Evolutionary conservation across 78 protist genomes (phyloP).

Genomic region (Salpingoeca rosetta): DNA sequence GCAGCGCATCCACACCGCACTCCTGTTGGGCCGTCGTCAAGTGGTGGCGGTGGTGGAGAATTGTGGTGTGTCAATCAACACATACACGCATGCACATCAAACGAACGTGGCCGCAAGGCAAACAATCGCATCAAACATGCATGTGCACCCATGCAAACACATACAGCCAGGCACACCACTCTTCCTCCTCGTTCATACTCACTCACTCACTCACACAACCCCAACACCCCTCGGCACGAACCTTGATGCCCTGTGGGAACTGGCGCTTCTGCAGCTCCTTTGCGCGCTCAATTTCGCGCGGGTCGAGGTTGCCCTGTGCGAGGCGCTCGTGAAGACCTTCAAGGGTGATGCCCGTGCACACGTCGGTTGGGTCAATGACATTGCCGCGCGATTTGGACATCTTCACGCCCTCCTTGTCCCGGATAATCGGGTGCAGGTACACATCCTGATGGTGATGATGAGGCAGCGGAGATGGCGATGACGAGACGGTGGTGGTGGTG

Average conservation of each 20-base stretch:
- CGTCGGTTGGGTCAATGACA: slow-evolving; percentile 94
- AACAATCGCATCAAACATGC: background rate
- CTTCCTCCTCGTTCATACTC: no score
- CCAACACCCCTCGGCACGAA: no score
- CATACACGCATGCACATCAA: background rate
- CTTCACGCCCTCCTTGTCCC: slow-evolving; percentile 82
- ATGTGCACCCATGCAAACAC: no score
- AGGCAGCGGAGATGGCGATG: no score
- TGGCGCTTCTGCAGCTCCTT: slow-evolving; percentile 46
- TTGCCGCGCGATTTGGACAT: slow-evolving; percentile 93
- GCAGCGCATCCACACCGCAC: slow-evolving; percentile 97
- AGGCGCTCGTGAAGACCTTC: slow-evolving; percentile 46
- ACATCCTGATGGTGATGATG: slow-evolving; percentile 26
- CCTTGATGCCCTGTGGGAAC: slow-evolving; percentile 88
- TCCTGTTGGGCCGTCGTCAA: slow-evolving; percentile 92
- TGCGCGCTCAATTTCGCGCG: slow-evolving; percentile 56
- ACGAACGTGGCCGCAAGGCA: background rate
- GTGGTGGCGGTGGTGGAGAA: background rate
- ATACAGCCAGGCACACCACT: no score
- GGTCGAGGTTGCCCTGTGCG: slow-evolving; percentile 69
- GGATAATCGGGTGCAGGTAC: slow-evolving; percentile 86
- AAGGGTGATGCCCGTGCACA: slow-evolving; percentile 76
- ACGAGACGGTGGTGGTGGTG: background rate
- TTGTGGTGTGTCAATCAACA: background rate
- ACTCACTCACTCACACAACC: no score